A percentile compares a stretch with the other conserved stretches of the same genome.
phyloP scores from a whole-genome alignment of 352 stramenopile species.

The Discostella stelligera region DNA sequence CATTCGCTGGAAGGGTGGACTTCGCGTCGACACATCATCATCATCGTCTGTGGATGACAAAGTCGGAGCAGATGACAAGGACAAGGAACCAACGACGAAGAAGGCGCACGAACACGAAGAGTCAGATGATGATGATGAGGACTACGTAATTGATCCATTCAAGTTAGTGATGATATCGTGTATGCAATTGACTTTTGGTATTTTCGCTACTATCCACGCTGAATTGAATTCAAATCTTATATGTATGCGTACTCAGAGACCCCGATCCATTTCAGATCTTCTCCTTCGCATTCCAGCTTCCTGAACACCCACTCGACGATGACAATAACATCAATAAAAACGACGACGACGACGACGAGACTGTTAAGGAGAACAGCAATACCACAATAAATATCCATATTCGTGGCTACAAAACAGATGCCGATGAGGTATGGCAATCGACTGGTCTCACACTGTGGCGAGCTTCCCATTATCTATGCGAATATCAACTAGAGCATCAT shows the following conservation, averaged over 20 bases:
- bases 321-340: no score
- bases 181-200: conserved; percentile 4
- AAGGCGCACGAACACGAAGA: conserved; percentile 27
- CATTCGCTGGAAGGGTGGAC: conserved; percentile 60
- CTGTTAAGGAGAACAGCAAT: background rate
- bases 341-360: no score
- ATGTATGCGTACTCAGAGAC: conserved; percentile 34
- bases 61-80: no score
- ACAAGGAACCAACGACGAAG: background rate
- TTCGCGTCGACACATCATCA: conserved; percentile 10
- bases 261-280: conserved; percentile 66
- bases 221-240: conserved; percentile 2
- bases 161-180: conserved; percentile 7
- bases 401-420: conserved; percentile 55
- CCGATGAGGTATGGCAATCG: conserved; percentile 68
- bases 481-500: conserved; percentile 46
- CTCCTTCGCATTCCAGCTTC: conserved; percentile 43
- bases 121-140: conserved; percentile 45
- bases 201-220: no score
- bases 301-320: background rate
- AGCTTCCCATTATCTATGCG: conserved; percentile 63
- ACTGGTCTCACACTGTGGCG: conserved; percentile 73
- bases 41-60: no score
- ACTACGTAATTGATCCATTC: conserved; percentile 51
- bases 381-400: conserved; percentile 49